Base-by-base conservation (phyloP, 225 moss, liverwort and hornwort species). In the Antitrichia curtipendula region DNA sequence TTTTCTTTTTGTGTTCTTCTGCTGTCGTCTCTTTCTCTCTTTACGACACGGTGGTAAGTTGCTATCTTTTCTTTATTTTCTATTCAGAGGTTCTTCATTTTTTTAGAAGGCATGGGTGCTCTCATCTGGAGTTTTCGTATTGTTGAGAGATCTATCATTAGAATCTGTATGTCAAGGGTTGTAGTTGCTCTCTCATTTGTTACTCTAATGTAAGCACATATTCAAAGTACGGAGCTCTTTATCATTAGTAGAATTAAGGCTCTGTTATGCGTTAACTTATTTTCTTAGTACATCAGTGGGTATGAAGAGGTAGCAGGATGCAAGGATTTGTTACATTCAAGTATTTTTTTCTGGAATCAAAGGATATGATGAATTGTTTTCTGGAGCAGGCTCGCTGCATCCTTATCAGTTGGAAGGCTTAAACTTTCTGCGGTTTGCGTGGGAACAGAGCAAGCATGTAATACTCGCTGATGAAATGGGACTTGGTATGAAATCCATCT, bases 401-500 rank as follows among this genome's bases (percentile, higher is more conserved):
- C 98, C 97, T 69, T 99, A 97, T 91, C 98, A 99, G 85, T 85
- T 99, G 94, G 98, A 99, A 80, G 98, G 98, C 69, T 84, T 97
- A 47, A 99, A 97, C 88, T 99, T 96, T 87, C 88, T 99, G 74
- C 97, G 97, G 41, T 96, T 96, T 87, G 92, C 97, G 53, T 99
- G 97, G 95, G 96, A 99, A 88, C 96, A 97, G 86, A 96, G 95
- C 86, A 97, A 93, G 94, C 96, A 97, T 89, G 97, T 97, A 54
- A 99, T 99, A 53, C 90, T 99, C 85, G 98, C 97, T n/a, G 97
- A 99, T 91, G 98, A 99, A 91, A 95, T 93, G 94, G 98, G 98
- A 63, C 93, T 97, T 9, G 98, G 98, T 98, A 92, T 86, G 91
- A 59, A 75, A 70, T 36, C 56, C 29, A 28, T 88, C 80, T 74